phyloP scores from a whole-genome alignment of 1,139 yeast genomes.

The Pichia kudriavzevii region DNA sequence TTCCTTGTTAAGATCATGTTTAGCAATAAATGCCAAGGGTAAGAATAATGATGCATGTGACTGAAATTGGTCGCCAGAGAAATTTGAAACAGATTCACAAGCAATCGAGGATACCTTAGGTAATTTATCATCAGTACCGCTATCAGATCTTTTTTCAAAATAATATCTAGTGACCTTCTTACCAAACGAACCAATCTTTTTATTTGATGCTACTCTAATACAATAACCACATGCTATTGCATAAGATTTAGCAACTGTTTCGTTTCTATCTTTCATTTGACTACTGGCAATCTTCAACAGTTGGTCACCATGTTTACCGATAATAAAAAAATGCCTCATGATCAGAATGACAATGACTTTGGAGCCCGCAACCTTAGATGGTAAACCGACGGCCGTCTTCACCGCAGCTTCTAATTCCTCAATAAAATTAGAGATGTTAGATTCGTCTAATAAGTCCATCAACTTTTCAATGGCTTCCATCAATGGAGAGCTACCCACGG shows the following conservation, averaged over 20 bases:
- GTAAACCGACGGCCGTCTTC: slow-evolving; percentile 74
- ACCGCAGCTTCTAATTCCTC: slow-evolving; percentile 42
- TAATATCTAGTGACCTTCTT: slow-evolving; percentile 46
- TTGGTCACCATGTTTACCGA: slow-evolving; percentile 55
- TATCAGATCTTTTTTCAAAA: slow-evolving; percentile 41
- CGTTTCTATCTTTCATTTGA: slow-evolving; percentile 66
- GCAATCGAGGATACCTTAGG: slow-evolving; percentile 55
- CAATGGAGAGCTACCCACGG: slow-evolving; percentile 76
- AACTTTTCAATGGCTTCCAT: slow-evolving; percentile 80
- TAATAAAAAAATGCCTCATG: slow-evolving; percentile 45
- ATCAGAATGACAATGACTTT: slow-evolving; percentile 62
- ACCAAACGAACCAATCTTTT: slow-evolving; percentile 48
- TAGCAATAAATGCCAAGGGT: slow-evolving; percentile 76
- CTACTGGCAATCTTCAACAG: slow-evolving; percentile 49
- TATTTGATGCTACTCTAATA: slow-evolving; percentile 55
- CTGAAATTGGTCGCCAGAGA: slow-evolving; percentile 64
- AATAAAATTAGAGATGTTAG: slow-evolving; percentile 46
- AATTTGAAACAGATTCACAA: slow-evolving; percentile 59
- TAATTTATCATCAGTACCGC: slow-evolving; percentile 13
- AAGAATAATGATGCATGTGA: slow-evolving; percentile 56
- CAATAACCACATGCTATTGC: slow-evolving; percentile 79
- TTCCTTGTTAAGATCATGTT: slow-evolving; percentile 50
- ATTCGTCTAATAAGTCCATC: slow-evolving; percentile 49
- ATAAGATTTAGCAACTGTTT: slow-evolving; percentile 65
- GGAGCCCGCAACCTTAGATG: slow-evolving; percentile 87